These are phyloP conservation scores for Letharia columbiana DNA, from an alignment of 495 filamentous ascomycete genomes.

Conservation along the genomic window DNA sequence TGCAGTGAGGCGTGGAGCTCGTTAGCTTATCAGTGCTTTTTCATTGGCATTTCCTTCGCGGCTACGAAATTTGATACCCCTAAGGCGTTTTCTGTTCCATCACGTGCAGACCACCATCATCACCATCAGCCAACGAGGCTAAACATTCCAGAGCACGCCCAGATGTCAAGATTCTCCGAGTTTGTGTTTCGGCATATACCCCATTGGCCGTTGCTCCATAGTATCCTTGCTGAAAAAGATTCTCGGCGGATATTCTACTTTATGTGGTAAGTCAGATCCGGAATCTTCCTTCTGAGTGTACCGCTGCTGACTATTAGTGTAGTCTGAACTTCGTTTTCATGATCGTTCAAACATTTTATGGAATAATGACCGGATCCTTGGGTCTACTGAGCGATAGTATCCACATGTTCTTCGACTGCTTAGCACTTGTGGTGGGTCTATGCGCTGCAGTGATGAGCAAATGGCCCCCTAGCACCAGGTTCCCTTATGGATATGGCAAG, in stretches of 20 bases:
- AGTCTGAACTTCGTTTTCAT: conserved; percentile 95
- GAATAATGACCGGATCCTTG: conserved; percentile 82
- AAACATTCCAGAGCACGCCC: conserved; percentile 21
- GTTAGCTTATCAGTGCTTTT: conserved; percentile 20
- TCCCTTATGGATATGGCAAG: conserved; percentile 94
- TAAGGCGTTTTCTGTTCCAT: conserved; percentile 17
- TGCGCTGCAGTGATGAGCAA: conserved; percentile 96
- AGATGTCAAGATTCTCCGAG: conserved; percentile 52
- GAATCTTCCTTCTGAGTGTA: conserved; percentile 7
- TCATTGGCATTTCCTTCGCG: conserved; percentile 24
- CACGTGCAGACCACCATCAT: conserved; percentile 35
- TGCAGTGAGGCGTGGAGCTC: conserved; percentile 14
- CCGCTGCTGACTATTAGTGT: conserved; percentile 19
- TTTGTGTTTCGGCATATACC: conserved; percentile 56
- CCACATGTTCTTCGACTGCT: conserved; percentile 99
- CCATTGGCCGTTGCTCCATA: conserved; percentile 66
- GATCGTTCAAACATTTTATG: conserved; percentile 89
- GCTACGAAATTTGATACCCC: conserved; percentile 26
- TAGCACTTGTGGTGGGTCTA: conserved; percentile 83
- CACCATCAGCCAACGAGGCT: conserved; percentile 15
- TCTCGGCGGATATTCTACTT: conserved; percentile 97
- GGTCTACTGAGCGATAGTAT: conserved; percentile 94
- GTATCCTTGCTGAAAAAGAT: conserved; percentile 84
- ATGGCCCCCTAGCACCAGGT: conserved; percentile 80
- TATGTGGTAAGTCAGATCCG: conserved; percentile 55